Conservation (phyloP, 2,329 filamentous ascomycete genomes). For the Aureobasidium uvarum region DNA sequence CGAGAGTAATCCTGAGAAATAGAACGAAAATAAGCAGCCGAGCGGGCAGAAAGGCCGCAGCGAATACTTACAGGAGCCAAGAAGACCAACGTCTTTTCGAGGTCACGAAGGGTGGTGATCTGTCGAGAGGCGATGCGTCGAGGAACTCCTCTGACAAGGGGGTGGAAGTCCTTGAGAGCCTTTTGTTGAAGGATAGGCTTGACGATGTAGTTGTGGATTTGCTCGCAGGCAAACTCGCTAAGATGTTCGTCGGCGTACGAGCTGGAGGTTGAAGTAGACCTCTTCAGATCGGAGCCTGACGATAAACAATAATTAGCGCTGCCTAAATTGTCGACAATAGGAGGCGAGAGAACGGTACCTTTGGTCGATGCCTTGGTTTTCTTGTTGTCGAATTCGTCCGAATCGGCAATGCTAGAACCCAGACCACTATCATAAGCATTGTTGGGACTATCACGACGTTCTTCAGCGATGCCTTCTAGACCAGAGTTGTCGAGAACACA, state of each 20-base stretch:
- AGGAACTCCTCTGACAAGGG: conserved; percentile 74
- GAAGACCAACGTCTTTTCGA: conserved; percentile 90
- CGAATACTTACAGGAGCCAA: conserved; percentile 82
- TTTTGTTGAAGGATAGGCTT: conserved; percentile 72
- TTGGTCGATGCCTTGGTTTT: conserved; percentile 15
- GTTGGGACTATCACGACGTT: conserved; percentile 56
- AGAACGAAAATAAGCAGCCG: conserved; percentile 64
- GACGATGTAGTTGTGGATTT: conserved; percentile 77
- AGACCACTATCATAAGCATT: conserved; percentile 85
- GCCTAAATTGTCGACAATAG: conserved; percentile 14
- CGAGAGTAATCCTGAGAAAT: conserved; percentile 68
- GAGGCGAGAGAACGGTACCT: conserved; percentile 27
- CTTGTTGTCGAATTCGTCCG: conserved; percentile 34
- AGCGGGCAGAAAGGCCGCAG: conserved; percentile 52
- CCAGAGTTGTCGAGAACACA: conserved; percentile 44
- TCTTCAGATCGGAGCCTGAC: conserved; percentile 20
- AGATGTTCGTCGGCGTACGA: conserved; percentile 58
- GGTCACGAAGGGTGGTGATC: conserved; percentile 85
- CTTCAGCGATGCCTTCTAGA: conserved; percentile 40
- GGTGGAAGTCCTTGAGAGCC: conserved; percentile 74
- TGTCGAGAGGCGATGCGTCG: conserved; percentile 77
- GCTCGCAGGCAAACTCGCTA: conserved; percentile 66
- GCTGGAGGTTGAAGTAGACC: conserved; percentile 9
- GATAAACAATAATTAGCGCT: conserved; percentile 23
- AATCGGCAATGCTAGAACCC: conserved; percentile 68